Evolutionary conservation across 176 grass and related monocot species (phyloP).

Genomic region (Puya raimondii): DNA sequence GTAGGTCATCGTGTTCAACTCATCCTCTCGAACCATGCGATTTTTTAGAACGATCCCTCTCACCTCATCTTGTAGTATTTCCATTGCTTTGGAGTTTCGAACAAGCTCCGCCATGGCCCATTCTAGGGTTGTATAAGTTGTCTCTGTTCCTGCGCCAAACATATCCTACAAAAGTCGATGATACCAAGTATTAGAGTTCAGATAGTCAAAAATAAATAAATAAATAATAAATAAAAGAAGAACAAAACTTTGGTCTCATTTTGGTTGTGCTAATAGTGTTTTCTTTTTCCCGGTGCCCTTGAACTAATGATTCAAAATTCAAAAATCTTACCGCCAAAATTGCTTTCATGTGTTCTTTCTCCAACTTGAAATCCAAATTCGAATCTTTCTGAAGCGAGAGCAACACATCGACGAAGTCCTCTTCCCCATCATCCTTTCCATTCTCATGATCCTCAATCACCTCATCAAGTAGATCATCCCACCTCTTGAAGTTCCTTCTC

Average conservation of each 20-base stretch:
- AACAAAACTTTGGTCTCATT: too few relatives aligned
- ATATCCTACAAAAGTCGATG: slow-evolving; percentile 23
- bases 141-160: slow-evolving; percentile 18
- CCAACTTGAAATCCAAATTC: slow-evolving; percentile 8
- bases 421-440: background rate
- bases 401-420: slow-evolving; percentile 27
- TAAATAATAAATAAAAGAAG: too few relatives aligned
- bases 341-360: slow-evolving; percentile 15
- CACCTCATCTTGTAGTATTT: slow-evolving; percentile 24
- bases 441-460: slow-evolving; percentile 19
- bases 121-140: slow-evolving; percentile 1
- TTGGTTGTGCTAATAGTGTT: too few relatives aligned
- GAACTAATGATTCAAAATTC: too few relatives aligned
- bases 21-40: slow-evolving; percentile 3
- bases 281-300: too few relatives aligned
- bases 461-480: slow-evolving; percentile 27
- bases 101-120: slow-evolving; percentile 22
- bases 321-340: slow-evolving; percentile 23
- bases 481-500: background rate
- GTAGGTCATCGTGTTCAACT: slow-evolving; percentile 18
- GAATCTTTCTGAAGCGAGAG: slow-evolving; percentile 9
- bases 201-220: too few relatives aligned
- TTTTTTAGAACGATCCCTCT: slow-evolving; percentile 14
- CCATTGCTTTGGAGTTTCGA: slow-evolving; percentile 5
- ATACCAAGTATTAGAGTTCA: too few relatives aligned